Conservation (phyloP, 805 yeast genomes). For the Wickerhamomyces pijperi region DNA sequence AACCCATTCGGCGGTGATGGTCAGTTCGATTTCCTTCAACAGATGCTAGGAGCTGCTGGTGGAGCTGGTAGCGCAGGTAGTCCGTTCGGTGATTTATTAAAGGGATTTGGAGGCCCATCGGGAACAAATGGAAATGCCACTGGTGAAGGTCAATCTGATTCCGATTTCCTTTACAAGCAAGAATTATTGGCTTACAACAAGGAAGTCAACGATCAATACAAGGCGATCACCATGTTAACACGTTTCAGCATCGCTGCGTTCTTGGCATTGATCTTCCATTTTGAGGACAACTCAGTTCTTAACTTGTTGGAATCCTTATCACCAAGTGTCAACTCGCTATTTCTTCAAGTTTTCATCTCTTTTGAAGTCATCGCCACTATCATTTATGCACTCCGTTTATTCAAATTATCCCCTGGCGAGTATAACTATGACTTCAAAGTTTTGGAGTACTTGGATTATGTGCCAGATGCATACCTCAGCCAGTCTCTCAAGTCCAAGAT, state of each 20-base stretch:
- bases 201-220: slow-evolving; percentile 12
- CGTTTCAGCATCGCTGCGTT: slow-evolving; percentile 4
- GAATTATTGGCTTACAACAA: slow-evolving; percentile 8
- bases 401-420: slow-evolving; percentile 10
- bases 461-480: slow-evolving; percentile 13
- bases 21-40: slow-evolving; percentile 6
- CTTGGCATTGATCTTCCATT: slow-evolving; percentile 7
- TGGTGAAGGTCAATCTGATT: not conserved
- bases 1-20: slow-evolving; percentile 1
- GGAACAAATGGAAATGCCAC: not conserved
- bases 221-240: slow-evolving; percentile 12
- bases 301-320: slow-evolving; percentile 1
- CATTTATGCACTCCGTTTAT: slow-evolving; percentile 8
- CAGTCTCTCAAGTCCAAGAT: slow-evolving; percentile 10
- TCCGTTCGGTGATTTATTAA: not conserved
- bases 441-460: slow-evolving; percentile 10
- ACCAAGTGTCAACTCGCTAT: slow-evolving; percentile 1
- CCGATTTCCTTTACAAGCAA: slow-evolving; percentile 3
- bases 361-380: slow-evolving; percentile 13
- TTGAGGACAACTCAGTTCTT: slow-evolving; percentile 6
- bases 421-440: slow-evolving; percentile 16
- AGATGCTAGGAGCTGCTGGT: slow-evolving; percentile 4
- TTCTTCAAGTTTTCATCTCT: slow-evolving; percentile 10
- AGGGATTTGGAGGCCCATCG: not conserved
- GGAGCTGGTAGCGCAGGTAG: slow-evolving; percentile 2